A percentile compares a stretch with the other conserved stretches of the same genome.
phyloP scores from a whole-genome alignment of 768 basidiomycete genomes.

The Psilocybe cubensis region DNA sequence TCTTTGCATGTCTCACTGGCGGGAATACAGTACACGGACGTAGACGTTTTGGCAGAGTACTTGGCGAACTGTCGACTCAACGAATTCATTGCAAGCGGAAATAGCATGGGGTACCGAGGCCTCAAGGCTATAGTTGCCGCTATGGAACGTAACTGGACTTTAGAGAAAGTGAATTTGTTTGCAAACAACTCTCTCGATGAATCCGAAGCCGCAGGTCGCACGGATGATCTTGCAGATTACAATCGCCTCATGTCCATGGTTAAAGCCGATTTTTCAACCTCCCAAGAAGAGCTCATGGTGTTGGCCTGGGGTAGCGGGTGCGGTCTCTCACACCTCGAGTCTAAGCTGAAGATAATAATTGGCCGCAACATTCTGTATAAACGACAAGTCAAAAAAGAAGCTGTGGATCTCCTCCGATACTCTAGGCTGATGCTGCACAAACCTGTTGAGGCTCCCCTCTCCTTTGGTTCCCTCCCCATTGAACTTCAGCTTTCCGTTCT shows the following conservation, averaged over 20 bases:
- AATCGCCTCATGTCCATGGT: not conserved
- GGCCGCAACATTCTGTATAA: constrained; percentile 17
- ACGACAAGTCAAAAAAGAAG: constrained; percentile 8
- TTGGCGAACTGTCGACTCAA: constrained; percentile 15
- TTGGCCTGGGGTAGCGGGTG: constrained; percentile 10
- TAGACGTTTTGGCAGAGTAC: constrained; percentile 7
- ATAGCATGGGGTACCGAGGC: constrained; percentile 18
- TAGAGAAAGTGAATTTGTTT: constrained; percentile 21
- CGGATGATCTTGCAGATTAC: not conserved
- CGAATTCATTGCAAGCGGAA: constrained; percentile 19
- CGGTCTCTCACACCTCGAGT: not conserved
- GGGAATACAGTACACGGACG: constrained; percentile 11
- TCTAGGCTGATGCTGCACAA: constrained; percentile 18
- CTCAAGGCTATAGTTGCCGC: constrained; percentile 13
- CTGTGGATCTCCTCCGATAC: constrained; percentile 17
- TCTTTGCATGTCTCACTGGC: constrained; percentile 15
- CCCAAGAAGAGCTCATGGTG: not conserved
- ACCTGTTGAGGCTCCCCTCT: not conserved
- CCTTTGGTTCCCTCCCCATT: constrained; percentile 17
- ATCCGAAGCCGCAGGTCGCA: not conserved
- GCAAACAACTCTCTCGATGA: constrained; percentile 9
- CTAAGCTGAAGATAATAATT: constrained; percentile 9
- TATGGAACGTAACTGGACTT: constrained; percentile 15
- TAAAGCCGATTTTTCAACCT: not conserved
- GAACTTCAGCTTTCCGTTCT: constrained; percentile 24